phyloP scores from a whole-genome alignment of 108 stramenopile species.

The Cylindrotheca fusiformis region DNA sequence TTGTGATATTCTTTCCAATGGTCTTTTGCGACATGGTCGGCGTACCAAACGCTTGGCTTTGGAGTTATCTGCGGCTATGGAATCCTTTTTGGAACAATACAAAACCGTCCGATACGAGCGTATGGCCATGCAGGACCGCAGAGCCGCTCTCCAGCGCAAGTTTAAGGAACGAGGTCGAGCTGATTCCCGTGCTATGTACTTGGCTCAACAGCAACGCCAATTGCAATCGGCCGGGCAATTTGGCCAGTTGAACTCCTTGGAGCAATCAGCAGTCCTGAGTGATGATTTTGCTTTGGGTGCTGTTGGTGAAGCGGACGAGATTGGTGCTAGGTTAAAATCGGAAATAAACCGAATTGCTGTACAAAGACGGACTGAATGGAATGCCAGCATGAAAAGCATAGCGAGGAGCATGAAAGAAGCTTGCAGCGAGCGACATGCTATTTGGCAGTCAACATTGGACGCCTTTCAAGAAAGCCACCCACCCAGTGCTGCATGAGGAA shows the following conservation, averaged over 20 bases:
- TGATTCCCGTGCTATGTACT: conserved; percentile 56
- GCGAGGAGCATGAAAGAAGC: conserved; percentile 72
- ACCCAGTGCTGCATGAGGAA: no score
- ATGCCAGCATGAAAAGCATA: conserved; percentile 64
- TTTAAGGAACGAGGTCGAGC: conserved; percentile 58
- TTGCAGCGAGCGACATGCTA: conserved; percentile 59
- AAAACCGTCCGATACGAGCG: conserved; percentile 71
- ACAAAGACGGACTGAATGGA: conserved; percentile 67
- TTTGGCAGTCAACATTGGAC: conserved; percentile 70
- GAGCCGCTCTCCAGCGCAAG: conserved; percentile 50
- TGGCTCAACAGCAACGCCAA: conserved; percentile 65
- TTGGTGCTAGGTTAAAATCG: conserved; percentile 58
- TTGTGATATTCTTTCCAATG: conserved; percentile 55
- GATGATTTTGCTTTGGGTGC: conserved; percentile 62
- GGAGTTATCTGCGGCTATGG: conserved; percentile 69
- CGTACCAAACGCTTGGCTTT: conserved; percentile 71
- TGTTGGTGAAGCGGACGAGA: conserved; percentile 66
- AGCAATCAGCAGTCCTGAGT: conserved; percentile 54
- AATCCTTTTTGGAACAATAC: conserved; percentile 74
- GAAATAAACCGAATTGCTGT: conserved; percentile 73
- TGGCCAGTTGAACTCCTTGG: conserved; percentile 51
- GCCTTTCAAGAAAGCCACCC: conserved; percentile 18
- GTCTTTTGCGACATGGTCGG: conserved; percentile 62
- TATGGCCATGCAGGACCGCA: conserved; percentile 79
- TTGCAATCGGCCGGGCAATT: conserved; percentile 37